A percentile compares a stretch with the other conserved stretches of the same genome.
Evolutionary conservation across 371 early-diverging fungal species (phyloP).

Genomic region (Coemansia sp.): DNA sequence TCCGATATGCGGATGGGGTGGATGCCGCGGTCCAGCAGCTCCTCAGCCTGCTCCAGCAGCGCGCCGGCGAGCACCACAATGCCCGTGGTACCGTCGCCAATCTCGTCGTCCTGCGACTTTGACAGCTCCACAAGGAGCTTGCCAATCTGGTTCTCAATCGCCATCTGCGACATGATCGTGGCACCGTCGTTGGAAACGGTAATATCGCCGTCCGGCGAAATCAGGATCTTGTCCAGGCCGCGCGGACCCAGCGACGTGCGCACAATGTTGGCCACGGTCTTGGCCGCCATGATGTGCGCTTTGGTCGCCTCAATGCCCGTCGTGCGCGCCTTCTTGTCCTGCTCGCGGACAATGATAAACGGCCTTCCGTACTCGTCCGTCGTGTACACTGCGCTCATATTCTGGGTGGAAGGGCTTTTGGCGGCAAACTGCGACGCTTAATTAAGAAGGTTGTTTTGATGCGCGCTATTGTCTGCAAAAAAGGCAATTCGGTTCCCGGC

Average conservation of each 20-base stretch:
- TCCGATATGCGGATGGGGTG: conserved; percentile 99
- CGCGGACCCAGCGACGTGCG: conserved; percentile 99
- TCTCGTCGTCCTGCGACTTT: conserved; percentile 99
- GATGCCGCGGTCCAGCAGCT: conserved; percentile 94
- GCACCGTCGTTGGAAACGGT: conserved; percentile 99
- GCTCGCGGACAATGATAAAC: conserved; percentile 95
- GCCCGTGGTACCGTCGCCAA: conserved; percentile 99
- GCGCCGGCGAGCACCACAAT: conserved; percentile 99
- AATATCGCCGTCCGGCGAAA: conserved; percentile 99
- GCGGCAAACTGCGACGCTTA: background rate
- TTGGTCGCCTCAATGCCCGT: conserved; percentile 91
- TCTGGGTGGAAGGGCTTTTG: background rate
- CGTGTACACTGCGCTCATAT: conserved; percentile 54
- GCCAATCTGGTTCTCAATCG: conserved; percentile 99
- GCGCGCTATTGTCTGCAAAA: background rate
- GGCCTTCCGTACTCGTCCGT: conserved; percentile 96
- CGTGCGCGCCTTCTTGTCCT: conserved; percentile 83
- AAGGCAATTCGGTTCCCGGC: background rate
- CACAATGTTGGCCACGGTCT: conserved; percentile 94
- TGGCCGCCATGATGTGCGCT: conserved; percentile 97
- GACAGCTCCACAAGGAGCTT: conserved; percentile 98
- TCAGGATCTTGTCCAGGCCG: conserved; percentile 99
- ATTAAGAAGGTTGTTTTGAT: background rate
- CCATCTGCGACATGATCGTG: conserved; percentile 99
- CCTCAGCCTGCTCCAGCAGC: conserved; percentile 96